Evolutionary conservation across 495 filamentous ascomycete genomes (phyloP), one percentile per base, ranked within the genome.

Genomic region (Penicillium crystallinum): DNA sequence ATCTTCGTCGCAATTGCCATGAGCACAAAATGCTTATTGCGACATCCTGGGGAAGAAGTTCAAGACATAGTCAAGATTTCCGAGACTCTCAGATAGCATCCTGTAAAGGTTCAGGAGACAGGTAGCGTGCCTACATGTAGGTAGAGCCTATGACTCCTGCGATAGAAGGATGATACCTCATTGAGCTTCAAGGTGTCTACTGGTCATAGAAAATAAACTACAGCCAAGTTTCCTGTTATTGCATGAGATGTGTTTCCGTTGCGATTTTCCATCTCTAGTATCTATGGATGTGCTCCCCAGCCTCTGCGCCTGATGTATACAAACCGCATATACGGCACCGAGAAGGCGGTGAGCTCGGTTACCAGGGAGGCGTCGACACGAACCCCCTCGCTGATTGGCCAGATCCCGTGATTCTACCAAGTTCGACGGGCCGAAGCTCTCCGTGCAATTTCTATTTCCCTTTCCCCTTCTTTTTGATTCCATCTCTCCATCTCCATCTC

Each of bases 361-460:
- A 62, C 52, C 45, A 22, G 29, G 59, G 51, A 57, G 37, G 37
- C 48, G 23, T 30, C 8, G 45, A 35, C n/a, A 12, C 3, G 4
- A 43, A 18, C 8, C n/a, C 9, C 23, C 18, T 23, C 30, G 12
- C 21, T 57, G 37, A 60, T 63, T 60, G 57, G 54, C 27, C 18
- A 35, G 33, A 42, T 59, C 53, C 46, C 57, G 61, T 66, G 65
- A 68, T 74, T 72, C 68, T 60, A 72, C 64, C 62, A 64, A 62
- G 37, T 73, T 73, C 71, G 70, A 74, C 62, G 62, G 64, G 56
- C 65, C 68, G 67, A 71, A 65, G 67, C 62, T 71, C 63, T 66
- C 70, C 70, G 69, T 57, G 57, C 83, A 80, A 55, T 85, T 72
- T 68, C 71, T 72, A 57, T 59, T 76, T 77, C 56, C 66, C 53